phyloP scores from a whole-genome alignment of 2,329 filamentous ascomycete genomes.

The Beauveria sp. region DNA sequence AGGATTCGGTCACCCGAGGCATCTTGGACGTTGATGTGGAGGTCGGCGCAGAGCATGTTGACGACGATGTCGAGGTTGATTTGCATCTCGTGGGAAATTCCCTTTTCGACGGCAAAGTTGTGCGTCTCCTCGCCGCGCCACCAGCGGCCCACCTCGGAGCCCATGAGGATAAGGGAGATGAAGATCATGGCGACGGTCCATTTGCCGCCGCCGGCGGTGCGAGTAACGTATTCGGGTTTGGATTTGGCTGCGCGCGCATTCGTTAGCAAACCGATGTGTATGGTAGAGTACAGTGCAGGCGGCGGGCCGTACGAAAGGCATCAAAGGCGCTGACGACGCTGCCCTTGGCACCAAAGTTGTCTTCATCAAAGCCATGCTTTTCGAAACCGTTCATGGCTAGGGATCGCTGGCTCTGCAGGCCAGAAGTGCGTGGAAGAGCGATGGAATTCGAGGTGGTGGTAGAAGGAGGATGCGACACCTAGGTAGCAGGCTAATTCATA shows the following conservation, averaged over 20 bases:
- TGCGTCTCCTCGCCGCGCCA: conserved; percentile 78
- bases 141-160: conserved; percentile 74
- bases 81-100: conserved; percentile 77
- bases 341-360: conserved; percentile 68
- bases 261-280: background rate
- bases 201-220: conserved; percentile 79
- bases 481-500: background rate
- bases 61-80: conserved; percentile 95
- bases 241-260: conserved; percentile 64
- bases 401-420: conserved; percentile 2
- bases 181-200: conserved; percentile 81
- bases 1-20: conserved; percentile 87
- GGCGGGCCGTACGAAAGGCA: conserved; percentile 70
- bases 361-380: conserved; percentile 60
- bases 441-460: background rate
- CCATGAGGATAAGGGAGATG: conserved; percentile 66
- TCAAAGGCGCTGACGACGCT: conserved; percentile 81
- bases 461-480: background rate
- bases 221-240: conserved; percentile 84
- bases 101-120: conserved; percentile 89
- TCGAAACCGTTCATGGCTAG: conserved; percentile 69
- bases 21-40: conserved; percentile 98
- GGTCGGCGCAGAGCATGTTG: conserved; percentile 74
- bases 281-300: background rate
- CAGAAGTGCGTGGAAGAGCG: background rate